Evolutionary conservation across 179 eudicot genomes (phyloP), one percentile per base, ranked within the genome.

Genomic region (Silene noctiflora): DNA sequence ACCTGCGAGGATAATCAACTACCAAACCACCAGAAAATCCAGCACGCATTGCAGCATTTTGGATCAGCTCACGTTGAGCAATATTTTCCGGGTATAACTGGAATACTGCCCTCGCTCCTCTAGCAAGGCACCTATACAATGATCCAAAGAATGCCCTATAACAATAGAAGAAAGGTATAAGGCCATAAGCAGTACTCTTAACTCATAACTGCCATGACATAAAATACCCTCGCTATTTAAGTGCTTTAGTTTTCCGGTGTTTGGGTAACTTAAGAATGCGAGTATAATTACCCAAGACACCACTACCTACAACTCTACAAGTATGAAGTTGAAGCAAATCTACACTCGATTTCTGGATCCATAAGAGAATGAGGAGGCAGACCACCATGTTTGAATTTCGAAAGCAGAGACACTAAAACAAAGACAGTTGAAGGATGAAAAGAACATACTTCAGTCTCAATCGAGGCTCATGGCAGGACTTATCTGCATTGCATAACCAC

Each of bases 401-500:
- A 72, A 33, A 21, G 46, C 17, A 33, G 25, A 33, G 42, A 35
- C 8, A 35, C 42, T 35, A 35, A 35, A 35, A 35, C 42, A 3
- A 35, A 35, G 42, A 35, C 3, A 35, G 6, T 35, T 35, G 0
- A 35, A 35, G 42, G 42, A 35, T 35, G 42, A 35, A 35, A 35
- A 35, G 82, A 76, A 81, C 96, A 70, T 88, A 95, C 99, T 88
- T 95, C 73, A 93, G 76, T 87, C 97, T 91, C 78, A 90, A 71
- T 61, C 97, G 89, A 56, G 99, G 99, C 77, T 95, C 97, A 39
- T 95, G 99, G 56, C 85, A 95, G 39, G 97, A 92, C 83, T 93
- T 95, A 87, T 95, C 97, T 29, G 99, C 97, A 88, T 93, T 92
- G 91, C 99, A 93, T 72, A 95, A 80, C 99, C 99, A 95, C 99